phyloP scores from a whole-genome alignment of 2,329 filamentous ascomycete genomes.

The Paecilomyces sp. region DNA sequence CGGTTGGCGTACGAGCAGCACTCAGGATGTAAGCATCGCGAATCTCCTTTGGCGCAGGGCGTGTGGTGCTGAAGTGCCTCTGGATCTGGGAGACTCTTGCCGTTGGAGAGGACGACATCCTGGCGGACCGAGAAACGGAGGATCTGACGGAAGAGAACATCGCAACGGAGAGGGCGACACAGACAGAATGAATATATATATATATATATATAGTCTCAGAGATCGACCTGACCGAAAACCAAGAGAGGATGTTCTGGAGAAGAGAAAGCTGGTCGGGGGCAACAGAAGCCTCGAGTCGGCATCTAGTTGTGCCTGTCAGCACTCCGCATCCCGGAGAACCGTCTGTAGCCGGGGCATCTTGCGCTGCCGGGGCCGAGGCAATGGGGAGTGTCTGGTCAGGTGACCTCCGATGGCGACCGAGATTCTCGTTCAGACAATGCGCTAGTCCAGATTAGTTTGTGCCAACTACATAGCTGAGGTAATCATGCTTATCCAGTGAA shows the following conservation, averaged over 20 bases:
- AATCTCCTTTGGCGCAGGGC: conserved; percentile 55
- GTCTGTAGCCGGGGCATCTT: no score
- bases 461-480: background rate
- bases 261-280: no score
- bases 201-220: no score
- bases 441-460: background rate
- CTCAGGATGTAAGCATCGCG: conserved; percentile 92
- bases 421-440: background rate
- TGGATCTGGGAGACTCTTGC: conserved; percentile 42
- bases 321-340: no score
- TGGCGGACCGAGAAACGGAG: conserved; percentile 18
- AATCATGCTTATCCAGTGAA: background rate
- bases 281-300: no score
- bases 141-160: conserved; percentile 17
- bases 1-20: conserved; percentile 80
- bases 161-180: background rate
- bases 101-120: conserved; percentile 18
- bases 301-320: no score
- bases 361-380: no score
- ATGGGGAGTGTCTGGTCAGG: no score
- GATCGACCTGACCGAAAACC: no score
- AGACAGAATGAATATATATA: no score
- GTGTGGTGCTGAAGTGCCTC: conserved; percentile 47
- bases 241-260: no score
- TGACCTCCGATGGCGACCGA: background rate